phyloP scores from a whole-genome alignment of 805 yeast species.

The Barnettozyma populi region DNA sequence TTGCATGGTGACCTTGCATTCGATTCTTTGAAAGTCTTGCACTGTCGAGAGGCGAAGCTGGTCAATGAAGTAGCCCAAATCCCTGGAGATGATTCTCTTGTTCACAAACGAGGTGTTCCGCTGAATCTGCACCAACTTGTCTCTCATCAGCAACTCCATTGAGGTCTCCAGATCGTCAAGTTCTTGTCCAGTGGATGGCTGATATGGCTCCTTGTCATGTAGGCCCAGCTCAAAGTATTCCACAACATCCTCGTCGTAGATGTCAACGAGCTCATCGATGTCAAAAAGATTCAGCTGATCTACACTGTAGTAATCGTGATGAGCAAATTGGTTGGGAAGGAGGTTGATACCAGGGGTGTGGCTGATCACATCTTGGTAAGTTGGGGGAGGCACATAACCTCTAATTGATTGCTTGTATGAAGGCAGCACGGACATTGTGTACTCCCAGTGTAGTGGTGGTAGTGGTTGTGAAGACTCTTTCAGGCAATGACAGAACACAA shows the following conservation, averaged over 20 bases:
- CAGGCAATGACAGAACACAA: no score
- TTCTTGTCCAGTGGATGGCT: conserved; percentile 6
- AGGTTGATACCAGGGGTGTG: conserved; percentile 9
- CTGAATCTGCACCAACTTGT: conserved; percentile 18
- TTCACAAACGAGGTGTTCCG: conserved; percentile 18
- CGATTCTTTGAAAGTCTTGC: conserved; percentile 18
- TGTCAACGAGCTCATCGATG: conserved; percentile 6
- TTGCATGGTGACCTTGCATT: conserved; percentile 11
- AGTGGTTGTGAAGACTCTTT: neutral
- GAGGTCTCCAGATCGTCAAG: conserved; percentile 12
- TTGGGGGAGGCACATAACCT: conserved; percentile 19
- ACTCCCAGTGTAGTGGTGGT: neutral
- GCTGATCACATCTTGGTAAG: conserved; percentile 14
- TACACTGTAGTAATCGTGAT: conserved; percentile 8
- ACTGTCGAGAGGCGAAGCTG: conserved; percentile 13
- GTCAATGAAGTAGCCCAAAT: conserved; percentile 18
- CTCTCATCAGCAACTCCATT: conserved; percentile 11
- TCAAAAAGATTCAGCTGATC: conserved; percentile 2
- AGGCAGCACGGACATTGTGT: conserved; percentile 13
- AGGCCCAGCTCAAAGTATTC: conserved; percentile 9
- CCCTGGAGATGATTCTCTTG: conserved; percentile 16
- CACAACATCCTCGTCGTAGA: conserved; percentile 9
- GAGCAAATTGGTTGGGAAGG: conserved; percentile 12
- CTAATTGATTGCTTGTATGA: conserved; percentile 16
- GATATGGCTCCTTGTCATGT: conserved; percentile 3